A percentile compares a stretch with the other conserved stretches of the same genome.
These are phyloP conservation scores for Spinellus fusiger DNA, from an alignment of 192 early-diverging fungal species.

Conservation along the genomic window DNA sequence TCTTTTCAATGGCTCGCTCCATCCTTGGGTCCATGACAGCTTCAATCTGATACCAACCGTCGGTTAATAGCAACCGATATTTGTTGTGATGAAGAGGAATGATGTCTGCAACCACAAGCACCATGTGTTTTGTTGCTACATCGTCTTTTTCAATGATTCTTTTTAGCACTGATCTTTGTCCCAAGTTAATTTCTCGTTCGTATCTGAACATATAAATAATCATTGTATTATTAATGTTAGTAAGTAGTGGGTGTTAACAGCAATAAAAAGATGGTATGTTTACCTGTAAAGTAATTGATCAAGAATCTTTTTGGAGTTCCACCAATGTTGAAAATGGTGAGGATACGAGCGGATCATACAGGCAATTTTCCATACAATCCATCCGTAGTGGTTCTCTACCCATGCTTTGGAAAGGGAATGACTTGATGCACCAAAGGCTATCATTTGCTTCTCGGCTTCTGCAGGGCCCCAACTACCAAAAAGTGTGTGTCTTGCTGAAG, in stretches of 20 bases:
- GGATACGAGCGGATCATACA: slow-evolving; percentile 53
- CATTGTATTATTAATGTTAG: neutral
- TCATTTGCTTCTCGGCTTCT: slow-evolving; percentile 38
- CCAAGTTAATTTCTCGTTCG: slow-evolving; percentile 60
- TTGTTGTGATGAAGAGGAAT: neutral
- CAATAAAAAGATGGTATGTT: slow-evolving; percentile 18
- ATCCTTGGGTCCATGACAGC: slow-evolving; percentile 47
- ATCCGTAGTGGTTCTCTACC: slow-evolving; percentile 61
- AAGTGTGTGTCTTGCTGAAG: slow-evolving; percentile 18
- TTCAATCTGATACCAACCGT: slow-evolving; percentile 67
- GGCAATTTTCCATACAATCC: slow-evolving; percentile 72
- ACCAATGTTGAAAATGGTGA: slow-evolving; percentile 26
- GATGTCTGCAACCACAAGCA: slow-evolving; percentile 55
- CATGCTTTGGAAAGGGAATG: slow-evolving; percentile 36
- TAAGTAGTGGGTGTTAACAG: neutral
- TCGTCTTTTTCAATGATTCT: slow-evolving; percentile 63
- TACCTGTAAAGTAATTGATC: slow-evolving; percentile 47
- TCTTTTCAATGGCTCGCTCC: slow-evolving; percentile 25
- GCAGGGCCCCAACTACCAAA: slow-evolving; percentile 43
- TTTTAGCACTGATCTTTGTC: slow-evolving; percentile 54
- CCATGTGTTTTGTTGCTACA: slow-evolving; percentile 45
- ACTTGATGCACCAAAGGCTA: slow-evolving; percentile 33
- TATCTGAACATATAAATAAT: slow-evolving; percentile 42
- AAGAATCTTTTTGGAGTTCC: slow-evolving; percentile 37
- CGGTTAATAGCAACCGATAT: slow-evolving; percentile 45